phyloP scores from a whole-genome alignment of 2,329 filamentous ascomycete genomes.

The Colletotrichum filicis region DNA sequence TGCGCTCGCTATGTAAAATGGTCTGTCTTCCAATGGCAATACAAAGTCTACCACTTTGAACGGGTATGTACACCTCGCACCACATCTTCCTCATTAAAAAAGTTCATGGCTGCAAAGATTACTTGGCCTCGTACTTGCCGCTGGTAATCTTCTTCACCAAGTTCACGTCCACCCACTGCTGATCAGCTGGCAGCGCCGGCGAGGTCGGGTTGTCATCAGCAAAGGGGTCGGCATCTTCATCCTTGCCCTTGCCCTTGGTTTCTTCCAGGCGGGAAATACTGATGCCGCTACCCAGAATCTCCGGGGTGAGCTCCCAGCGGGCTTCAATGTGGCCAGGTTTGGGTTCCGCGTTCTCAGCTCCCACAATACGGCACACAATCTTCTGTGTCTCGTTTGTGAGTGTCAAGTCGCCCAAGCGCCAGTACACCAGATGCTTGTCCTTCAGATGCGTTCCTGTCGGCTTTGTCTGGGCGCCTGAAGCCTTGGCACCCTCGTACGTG shows the following conservation, averaged over 20 bases:
- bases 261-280: conserved; percentile 68
- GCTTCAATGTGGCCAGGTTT: conserved; percentile 84
- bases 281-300: conserved; percentile 69
- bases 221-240: conserved; percentile 73
- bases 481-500: conserved; percentile 74
- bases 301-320: conserved; percentile 73
- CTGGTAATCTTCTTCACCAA: conserved; percentile 75
- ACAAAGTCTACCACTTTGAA: conserved; percentile 26
- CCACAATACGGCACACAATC: conserved; percentile 82
- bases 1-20: conserved; percentile 35
- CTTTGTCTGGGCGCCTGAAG: conserved; percentile 78
- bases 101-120: conserved; percentile 27
- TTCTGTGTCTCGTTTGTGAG: conserved; percentile 75
- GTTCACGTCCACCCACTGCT: conserved; percentile 74
- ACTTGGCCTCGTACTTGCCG: conserved; percentile 77
- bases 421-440: conserved; percentile 82
- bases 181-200: conserved; percentile 40
- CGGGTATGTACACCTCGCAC: conserved; percentile 26
- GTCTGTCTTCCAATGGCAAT: conserved; percentile 16
- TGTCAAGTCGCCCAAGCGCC: conserved; percentile 81
- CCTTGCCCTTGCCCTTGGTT: conserved; percentile 63
- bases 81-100: conserved; percentile 3
- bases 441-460: conserved; percentile 82
- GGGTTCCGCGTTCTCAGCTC: conserved; percentile 76
- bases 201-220: conserved; percentile 58